Base-by-base conservation (phyloP, 2,329 filamentous ascomycete genomes). In the Fusarium sp. region DNA sequence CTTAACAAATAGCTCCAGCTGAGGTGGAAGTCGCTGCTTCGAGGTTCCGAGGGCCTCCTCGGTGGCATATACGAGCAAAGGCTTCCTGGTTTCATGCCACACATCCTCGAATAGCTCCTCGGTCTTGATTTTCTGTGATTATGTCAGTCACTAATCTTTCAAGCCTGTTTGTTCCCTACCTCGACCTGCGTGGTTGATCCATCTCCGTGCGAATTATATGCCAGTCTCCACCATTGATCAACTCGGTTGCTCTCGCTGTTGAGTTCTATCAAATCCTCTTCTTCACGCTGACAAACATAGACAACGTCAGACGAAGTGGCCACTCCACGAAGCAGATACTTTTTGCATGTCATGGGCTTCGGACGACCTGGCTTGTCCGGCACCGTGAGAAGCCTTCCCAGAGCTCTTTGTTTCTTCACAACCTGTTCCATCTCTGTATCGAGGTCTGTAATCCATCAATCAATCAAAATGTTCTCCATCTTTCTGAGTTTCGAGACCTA, bases 191-290 rank as follows among this genome's bases (percentile, higher is more conserved):
- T 78, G n/a, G 85, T 83, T 42, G 48, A 8, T 49, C 80, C 77
- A 8, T 78, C 71, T 13, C 81, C 81, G 18, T 77, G 72, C 14
- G 79, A 74, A 24, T 76, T 74, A 65, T 83, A 86, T 37, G 82
- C 79, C 47, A 88, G 77, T 67, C 83, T 83, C 87, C 87, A 89
- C 87, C 87, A 89, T 72, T 88, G 86, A 55, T 87, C 85, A 18
- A 66, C 67, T 6, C 74, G 62, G 24, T 72, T 67, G 27, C 67
- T 69, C 5, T 78, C 54, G 6, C 67, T 81, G 2, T 77, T 80
- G n/a, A 84, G 49, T 18, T 85, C 82, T 52, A 83, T 82, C 32
- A 84, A 72, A 53, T 83, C 79, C 7, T 76, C 75, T 57, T 82
- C 81, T 18, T 79, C 73, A 40, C 82, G 79, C 61, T 80, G 81